Conservation (phyloP, 805 yeast species). For the Schwanniomyces yamadae region DNA sequence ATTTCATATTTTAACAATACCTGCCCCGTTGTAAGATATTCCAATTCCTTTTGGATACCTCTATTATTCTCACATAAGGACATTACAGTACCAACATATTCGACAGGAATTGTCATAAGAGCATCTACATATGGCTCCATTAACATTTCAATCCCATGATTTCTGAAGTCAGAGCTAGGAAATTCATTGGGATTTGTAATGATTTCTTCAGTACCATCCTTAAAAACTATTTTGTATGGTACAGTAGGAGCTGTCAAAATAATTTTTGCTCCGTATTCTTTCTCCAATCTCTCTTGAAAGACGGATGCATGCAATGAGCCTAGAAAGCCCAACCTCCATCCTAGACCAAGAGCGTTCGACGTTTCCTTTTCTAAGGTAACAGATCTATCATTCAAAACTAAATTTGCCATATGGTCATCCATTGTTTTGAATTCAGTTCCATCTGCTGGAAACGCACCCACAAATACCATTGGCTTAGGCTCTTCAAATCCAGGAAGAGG, state of each 20-base stretch:
- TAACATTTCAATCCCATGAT: slow-evolving; percentile 47
- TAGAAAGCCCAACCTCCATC: slow-evolving; percentile 94
- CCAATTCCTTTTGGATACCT: slow-evolving; percentile 78
- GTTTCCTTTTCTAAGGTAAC: slow-evolving; percentile 88
- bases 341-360: slow-evolving; percentile 92
- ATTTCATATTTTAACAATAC: slow-evolving; percentile 74
- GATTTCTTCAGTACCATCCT: slow-evolving; percentile 60
- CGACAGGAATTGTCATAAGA: slow-evolving; percentile 85
- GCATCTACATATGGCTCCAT: slow-evolving; percentile 92
- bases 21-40: slow-evolving; percentile 76
- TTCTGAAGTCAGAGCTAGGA: slow-evolving; percentile 57
- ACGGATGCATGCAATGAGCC: slow-evolving; percentile 96
- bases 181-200: slow-evolving; percentile 92
- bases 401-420: slow-evolving; percentile 85
- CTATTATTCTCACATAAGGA: slow-evolving; percentile 80
- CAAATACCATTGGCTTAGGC: slow-evolving; percentile 97
- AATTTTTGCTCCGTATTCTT: slow-evolving; percentile 90
- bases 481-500: slow-evolving; percentile 95
- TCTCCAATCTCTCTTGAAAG: slow-evolving; percentile 85
- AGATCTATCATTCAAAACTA: slow-evolving; percentile 88
- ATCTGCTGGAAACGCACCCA: slow-evolving; percentile 97
- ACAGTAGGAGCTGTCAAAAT: slow-evolving; percentile 96
- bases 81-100: slow-evolving; percentile 84
- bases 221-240: slow-evolving; percentile 76
- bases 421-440: slow-evolving; percentile 84